Base-by-base conservation (phyloP, 768 basidiomycete species). In the Gymnopilus junonius region DNA sequence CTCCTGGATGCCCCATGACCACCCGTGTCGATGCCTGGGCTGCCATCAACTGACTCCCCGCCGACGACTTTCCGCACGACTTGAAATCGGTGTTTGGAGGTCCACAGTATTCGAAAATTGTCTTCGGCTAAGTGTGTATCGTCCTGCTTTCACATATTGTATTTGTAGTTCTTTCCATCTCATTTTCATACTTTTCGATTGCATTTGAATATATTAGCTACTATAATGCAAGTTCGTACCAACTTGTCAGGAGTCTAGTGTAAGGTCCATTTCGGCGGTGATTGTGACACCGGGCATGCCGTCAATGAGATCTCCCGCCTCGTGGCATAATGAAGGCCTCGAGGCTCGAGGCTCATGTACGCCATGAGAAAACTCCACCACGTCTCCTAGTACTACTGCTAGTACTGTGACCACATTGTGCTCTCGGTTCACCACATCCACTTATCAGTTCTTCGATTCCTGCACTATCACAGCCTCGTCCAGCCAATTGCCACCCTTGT, bases 21-120 rank as follows among this genome's bases (percentile, higher is more conserved):
- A 84, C 75, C 50, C 77, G 83, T 46, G 87, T 90, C 3, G 78
- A 79, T 17, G 87, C 91, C 2, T 79, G 79, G 77, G 66, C 56
- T 32, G 55, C 46, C 11, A 67, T 45, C 14, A 67, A 67, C 45
- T 67, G 31, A 64, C 34, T 43, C 17, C 15, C 48, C 12, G 48
- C 29, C 17, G 29, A 32, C 20, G 48, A 51, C 3, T 14, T 15
- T 15, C 17, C 31, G 10, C 6, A 17, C 27, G 48, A 51, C 31
- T 20, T 32, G 48, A 51, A 51, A n/a, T 17, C 27, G 29, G 48
- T 29, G 7, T 51, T 51, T n/a, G 15, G 8, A 8, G 29, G 32
- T 51, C 31, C 27, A 5, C 29, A 50, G 25, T 50, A 50, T 27
- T 50, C 46, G 6, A 32, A 51, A 51, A 51, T 51, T 32, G 48